Evolutionary conservation across 192 early-diverging fungal genomes (phyloP).

Genomic region (Coemansia reversa): DNA sequence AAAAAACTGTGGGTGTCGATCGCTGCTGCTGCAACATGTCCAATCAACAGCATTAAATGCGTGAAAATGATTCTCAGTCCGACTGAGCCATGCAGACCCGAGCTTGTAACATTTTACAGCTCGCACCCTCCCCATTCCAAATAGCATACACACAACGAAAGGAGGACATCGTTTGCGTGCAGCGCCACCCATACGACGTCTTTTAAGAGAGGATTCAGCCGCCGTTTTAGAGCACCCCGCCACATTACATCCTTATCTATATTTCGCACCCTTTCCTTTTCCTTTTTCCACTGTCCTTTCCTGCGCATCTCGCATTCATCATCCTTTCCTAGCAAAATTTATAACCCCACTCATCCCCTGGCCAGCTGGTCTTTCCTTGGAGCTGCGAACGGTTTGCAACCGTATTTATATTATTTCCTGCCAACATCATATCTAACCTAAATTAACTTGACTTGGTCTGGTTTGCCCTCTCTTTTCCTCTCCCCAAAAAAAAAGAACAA

Average conservation of each 20-base stretch:
- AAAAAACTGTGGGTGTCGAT: background rate
- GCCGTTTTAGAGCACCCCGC: background rate
- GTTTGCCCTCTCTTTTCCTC: background rate
- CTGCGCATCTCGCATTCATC: background rate
- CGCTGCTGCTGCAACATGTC: background rate
- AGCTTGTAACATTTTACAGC: background rate
- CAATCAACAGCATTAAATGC: slow-evolving; percentile 23
- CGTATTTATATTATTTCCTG: background rate
- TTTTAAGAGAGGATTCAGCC: background rate
- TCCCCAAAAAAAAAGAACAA: too few relatives aligned
- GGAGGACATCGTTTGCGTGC: background rate
- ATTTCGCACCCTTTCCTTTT: background rate
- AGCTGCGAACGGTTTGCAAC: background rate
- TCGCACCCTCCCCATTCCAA: too few relatives aligned
- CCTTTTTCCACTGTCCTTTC: background rate
- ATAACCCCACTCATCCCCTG: background rate
- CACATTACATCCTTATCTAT: background rate
- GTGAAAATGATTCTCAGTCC: background rate
- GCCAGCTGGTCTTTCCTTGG: background rate
- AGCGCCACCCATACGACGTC: background rate
- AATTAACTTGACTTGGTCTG: background rate
- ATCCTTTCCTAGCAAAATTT: background rate
- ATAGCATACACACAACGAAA: background rate
- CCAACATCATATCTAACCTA: background rate
- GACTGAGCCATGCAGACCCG: background rate